These are phyloP conservation scores for Solanum hybrid DNA, from an alignment of 305 asterid genomes.

Conservation along the genomic window DNA sequence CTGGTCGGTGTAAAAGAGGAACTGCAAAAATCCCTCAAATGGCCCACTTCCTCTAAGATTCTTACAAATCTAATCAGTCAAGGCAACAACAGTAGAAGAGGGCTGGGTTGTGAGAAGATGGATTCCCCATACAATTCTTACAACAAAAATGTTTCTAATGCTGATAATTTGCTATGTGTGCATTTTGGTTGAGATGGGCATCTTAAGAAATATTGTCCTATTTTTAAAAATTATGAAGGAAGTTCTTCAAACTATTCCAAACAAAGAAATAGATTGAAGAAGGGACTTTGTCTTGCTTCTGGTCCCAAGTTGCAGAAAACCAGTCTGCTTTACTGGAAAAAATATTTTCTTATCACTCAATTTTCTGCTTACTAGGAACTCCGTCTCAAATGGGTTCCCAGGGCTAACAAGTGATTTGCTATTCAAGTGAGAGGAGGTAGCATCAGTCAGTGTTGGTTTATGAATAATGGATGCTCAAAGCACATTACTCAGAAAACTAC, in stretches of 20 bases:
- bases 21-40: too few relatives aligned
- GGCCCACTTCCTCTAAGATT: neutral
- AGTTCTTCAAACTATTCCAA: neutral
- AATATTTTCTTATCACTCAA: too few relatives aligned
- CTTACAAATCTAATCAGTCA: too few relatives aligned
- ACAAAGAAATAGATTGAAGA: neutral
- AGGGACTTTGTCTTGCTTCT: neutral
- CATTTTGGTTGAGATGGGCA: neutral
- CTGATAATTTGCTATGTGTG: neutral
- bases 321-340: too few relatives aligned
- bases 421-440: too few relatives aligned
- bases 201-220: neutral
- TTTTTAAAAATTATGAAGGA: neutral
- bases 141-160: neutral
- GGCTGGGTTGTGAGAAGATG: neutral
- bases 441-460: too few relatives aligned
- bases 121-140: neutral
- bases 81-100: neutral
- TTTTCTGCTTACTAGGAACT: too few relatives aligned
- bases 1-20: neutral
- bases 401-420: too few relatives aligned
- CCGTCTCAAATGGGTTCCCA: too few relatives aligned
- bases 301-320: neutral
- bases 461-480: too few relatives aligned
- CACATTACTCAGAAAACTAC: too few relatives aligned